Base-by-base conservation (phyloP, 1,284 basidiomycete genomes). In the Tilletia caries region DNA sequence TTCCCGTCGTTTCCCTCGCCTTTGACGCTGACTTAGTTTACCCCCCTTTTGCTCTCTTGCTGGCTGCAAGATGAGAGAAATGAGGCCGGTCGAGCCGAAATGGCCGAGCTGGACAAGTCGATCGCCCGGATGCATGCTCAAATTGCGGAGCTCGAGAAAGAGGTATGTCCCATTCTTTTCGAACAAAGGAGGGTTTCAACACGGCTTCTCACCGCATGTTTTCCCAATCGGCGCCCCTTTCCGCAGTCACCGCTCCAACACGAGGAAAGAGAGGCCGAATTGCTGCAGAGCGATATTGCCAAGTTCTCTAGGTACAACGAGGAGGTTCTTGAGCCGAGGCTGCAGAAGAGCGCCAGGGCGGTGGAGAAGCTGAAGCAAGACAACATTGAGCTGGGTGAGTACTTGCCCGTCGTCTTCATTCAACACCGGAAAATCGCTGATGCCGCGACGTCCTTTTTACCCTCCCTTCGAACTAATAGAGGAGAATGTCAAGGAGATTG, bases 301-400 rank as follows among this genome's bases (percentile, higher is more conserved):
- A 82, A 82, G 66, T 83, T 83, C 69, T 68, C 70, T 54, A 72
- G 74, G 60, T 83, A 83, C 74, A 75, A 75, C 65, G 76, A 81
- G 66, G 75, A 79, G 48, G 73, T 77, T 5, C 73, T 82, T 27
- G 67, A 74, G n/a, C 79, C 77, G 25, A 79, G 76, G 70, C 69
- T 82, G 32, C 79, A 81, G 52, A 80, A 77, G 74, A 78, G 73
- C 50, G 73, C 73, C 46, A 78, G 77, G 54, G 73, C 74, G 50
- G 73, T 78, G 66, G 72, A 75, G 68, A 71, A 73, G 52, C 71
- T 82, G 68, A 67, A 70, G 54, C 74, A 76, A 46, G 73, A 73
- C 52, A 71, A 75, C 18, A 67, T 62, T 1, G 68, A 77, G 18
- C 62, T 73, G 6, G 72, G 74, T 64, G 72, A 75, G 64, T 68